Evolutionary conservation across 2,329 filamentous ascomycete species (phyloP), one percentile per base, ranked within the genome.

Genomic region (Diaporthe nobilis): DNA sequence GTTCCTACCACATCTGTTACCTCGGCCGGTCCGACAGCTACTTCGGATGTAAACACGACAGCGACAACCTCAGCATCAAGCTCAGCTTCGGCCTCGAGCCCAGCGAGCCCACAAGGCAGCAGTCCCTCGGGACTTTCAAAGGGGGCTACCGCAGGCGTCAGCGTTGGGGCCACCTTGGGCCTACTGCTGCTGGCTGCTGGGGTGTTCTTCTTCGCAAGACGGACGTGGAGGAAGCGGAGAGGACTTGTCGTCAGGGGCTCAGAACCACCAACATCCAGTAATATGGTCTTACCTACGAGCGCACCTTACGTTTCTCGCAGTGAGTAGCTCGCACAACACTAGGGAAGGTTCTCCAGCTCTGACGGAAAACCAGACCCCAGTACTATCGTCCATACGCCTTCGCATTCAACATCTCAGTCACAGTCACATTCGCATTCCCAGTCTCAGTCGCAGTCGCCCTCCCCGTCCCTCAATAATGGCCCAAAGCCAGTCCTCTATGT

Each of bases 81-180:
- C 25, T 28, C 61, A 8, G 22, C 20, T 12, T 31, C 57, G 37
- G 34, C 13, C 13, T 15, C 71, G 9, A 49, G 31, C 7, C 31
- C 55, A n/a, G n/a, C 31, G 15, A 8, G 20, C 13, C 25, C 51
- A 17, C 8, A 12, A 20, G 34, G 20, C 31, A 53, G 17, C 28
- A 28, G 42, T n/a, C 28, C 53, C 12, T 28, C 73, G 28, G 55
- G 57, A 25, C 34, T 79, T 37, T 76, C 78, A 5, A 73, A 70
- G 5, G 78, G 77, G n/a, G 77, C 73, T 3, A 78, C 79, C 28
- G 76, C 61, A 17, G 79, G 79, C 22, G 78, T 80, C 70, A 74
- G 74, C 15, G 57, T 76, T 34, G 77, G 76, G 4, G 65, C 39
- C 20, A 60, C 75, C 10, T 15, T 79, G 2, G 31, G 71, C 8